A percentile compares a stretch with the other conserved stretches of the same genome.
Evolutionary conservation across 495 filamentous ascomycete species (phyloP).

Genomic region (Elaphomyces granulatus): DNA sequence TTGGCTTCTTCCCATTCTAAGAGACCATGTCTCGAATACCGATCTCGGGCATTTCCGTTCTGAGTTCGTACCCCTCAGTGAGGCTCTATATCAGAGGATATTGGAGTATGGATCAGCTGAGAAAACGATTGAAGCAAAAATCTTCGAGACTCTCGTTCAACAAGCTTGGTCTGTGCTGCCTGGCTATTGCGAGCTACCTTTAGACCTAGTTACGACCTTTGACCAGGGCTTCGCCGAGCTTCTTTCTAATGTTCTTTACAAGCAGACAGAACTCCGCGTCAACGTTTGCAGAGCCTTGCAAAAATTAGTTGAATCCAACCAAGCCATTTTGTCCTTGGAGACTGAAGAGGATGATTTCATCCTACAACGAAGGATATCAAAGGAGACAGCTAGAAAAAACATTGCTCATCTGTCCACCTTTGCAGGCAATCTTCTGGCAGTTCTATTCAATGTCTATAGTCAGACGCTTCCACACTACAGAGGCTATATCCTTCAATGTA

Average conservation of each 20-base stretch:
- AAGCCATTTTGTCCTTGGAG: conserved; percentile 50
- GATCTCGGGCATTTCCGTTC: conserved; percentile 69
- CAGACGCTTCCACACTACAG: conserved; percentile 86
- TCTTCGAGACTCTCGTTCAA: conserved; percentile 89
- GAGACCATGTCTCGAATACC: conserved; percentile 74
- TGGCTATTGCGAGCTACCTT: conserved; percentile 82
- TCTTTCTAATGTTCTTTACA: conserved; percentile 79
- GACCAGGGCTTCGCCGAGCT: conserved; percentile 87
- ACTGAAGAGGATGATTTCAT: conserved; percentile 52
- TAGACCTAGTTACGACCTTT: conserved; percentile 63
- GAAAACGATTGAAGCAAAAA: conserved; percentile 89
- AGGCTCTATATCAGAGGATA: conserved; percentile 76
- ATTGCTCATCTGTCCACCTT: conserved; percentile 62
- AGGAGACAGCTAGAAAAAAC: conserved; percentile 59
- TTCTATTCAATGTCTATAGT: conserved; percentile 96
- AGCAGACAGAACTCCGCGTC: conserved; percentile 71
- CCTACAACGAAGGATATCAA: conserved; percentile 56
- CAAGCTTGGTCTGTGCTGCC: conserved; percentile 94
- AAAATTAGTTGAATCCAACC: conserved; percentile 79
- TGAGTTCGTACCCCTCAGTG: conserved; percentile 78
- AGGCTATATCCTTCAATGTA: conserved; percentile 77
- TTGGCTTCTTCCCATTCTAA: conserved; percentile 84
- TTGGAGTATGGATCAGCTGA: conserved; percentile 61
- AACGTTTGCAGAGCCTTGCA: conserved; percentile 78
- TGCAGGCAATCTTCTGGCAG: conserved; percentile 76